Conservation (phyloP, 2,329 filamentous ascomycete genomes). For the Samsoniella hepiali region DNA sequence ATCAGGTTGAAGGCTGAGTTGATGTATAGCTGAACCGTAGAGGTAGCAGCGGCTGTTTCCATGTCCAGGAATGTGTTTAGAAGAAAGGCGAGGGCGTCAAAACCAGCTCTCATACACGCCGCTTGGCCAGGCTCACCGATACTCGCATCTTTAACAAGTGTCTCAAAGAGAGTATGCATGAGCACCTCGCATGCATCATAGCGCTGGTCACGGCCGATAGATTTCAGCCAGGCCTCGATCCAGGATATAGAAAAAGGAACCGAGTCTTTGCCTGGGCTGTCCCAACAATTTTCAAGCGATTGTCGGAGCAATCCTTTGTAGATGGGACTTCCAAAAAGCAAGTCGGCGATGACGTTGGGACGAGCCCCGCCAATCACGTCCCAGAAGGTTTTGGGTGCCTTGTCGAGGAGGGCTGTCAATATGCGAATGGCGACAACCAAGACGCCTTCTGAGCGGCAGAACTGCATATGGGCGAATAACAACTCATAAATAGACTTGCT, state of each 20-base stretch:
- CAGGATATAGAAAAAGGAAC: conserved; percentile 69
- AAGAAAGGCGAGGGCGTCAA: conserved; percentile 57
- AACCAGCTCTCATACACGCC: conserved; percentile 61
- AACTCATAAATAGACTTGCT: conserved; percentile 60
- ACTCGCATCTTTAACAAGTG: conserved; percentile 51
- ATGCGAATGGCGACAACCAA: conserved; percentile 68
- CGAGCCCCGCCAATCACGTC: conserved; percentile 79
- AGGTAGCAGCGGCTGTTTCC: conserved; percentile 42
- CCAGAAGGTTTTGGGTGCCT: conserved; percentile 81
- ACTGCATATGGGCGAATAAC: conserved; percentile 53
- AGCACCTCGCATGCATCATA: conserved; percentile 79
- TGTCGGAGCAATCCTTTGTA: conserved; percentile 60
- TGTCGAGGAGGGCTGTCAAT: conserved; percentile 68
- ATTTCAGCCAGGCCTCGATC: conserved; percentile 74
- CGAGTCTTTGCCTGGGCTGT: conserved; percentile 42
- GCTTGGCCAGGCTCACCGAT: conserved; percentile 57
- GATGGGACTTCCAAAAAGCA: conserved; percentile 71
- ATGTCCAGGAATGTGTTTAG: conserved; percentile 54
- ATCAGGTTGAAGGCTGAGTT: conserved; percentile 65
- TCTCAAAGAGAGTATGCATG: conserved; percentile 68
- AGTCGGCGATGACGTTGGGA: conserved; percentile 76
- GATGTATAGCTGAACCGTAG: conserved; percentile 58
- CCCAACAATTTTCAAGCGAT: conserved; percentile 49
- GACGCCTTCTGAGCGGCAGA: conserved; percentile 51
- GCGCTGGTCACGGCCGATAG: conserved; percentile 71